Base-by-base conservation (phyloP, 2,329 filamentous ascomycete species). In the Fusarium sp. region DNA sequence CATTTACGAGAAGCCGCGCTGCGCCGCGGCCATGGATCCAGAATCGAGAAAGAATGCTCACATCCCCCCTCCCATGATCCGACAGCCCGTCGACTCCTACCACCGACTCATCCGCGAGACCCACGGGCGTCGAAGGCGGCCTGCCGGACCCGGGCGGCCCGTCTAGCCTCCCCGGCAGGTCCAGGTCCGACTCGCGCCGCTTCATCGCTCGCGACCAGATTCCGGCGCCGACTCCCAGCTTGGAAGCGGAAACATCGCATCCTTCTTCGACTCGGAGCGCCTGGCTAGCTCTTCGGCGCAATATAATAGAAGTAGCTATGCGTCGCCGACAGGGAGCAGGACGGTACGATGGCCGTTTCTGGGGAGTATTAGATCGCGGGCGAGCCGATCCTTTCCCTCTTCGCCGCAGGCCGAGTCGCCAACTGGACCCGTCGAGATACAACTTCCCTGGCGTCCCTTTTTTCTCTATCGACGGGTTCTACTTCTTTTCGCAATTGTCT, bases 391-490 rank as follows among this genome's bases (percentile, higher is more conserved):
- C 6, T 60, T 74, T 2, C 66, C 73, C 18, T 43, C 68, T 35
- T 68, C 76, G 10, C 70, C 75, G 1, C 43, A 27, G 54, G 58
- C 65, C 16, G 63, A 66, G 18, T 67, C 64, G 1, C 67, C 63
- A 54, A 69, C 73, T 9, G 73, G 78, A 5, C 63, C 80, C n/a
- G 64, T 78, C 43, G 77, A 81, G 10, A 75, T 79, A 9, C 52
- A 76, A 10, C 68, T 84, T 0, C 80, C 80, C 11, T 85, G 82
- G 79, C 79, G 83, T 13, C 83, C 83, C 2, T 73, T 80, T 16
- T 84, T 82, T 65, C 81, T 85, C 4, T 79, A 79, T 34, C 77
- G 82, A 23, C 77, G 79, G 39, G 72, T 82, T 14, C 64, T 84
- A 7, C 58, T 72, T 7, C 65, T 77, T 0, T 84, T 84, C 48